Percentiles rank a stretch among this genome's conserved stretches.
Conservation (phyloP, 441 rosid species). For the Dalechampia spathulata region DNA sequence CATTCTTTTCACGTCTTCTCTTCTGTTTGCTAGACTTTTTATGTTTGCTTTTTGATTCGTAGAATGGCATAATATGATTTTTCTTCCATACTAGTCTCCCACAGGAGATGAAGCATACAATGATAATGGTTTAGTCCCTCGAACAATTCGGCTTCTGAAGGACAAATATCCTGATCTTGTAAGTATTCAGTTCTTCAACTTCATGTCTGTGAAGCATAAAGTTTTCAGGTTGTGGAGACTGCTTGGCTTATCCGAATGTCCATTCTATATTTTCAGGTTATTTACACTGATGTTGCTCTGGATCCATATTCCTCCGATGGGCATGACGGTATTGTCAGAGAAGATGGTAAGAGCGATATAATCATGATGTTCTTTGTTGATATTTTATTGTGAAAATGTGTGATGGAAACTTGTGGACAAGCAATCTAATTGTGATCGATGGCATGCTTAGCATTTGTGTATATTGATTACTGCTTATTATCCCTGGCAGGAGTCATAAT, state of each 20-base stretch:
- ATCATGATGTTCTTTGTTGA: neutral
- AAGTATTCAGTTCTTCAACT: constrained; percentile 22
- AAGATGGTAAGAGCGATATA: constrained; percentile 62
- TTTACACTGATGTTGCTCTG: constrained; percentile 94
- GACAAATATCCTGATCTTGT: constrained; percentile 93
- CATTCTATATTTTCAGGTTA: constrained; percentile 38
- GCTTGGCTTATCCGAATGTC: constrained; percentile 1
- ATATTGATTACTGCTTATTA: constrained; percentile 12
- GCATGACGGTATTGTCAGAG: constrained; percentile 94
- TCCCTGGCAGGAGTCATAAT: constrained; percentile 68
- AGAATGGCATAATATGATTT: constrained; percentile 8
- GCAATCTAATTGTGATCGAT: neutral
- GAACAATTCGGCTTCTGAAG: constrained; percentile 81
- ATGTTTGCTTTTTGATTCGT: neutral
- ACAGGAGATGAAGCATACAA: constrained; percentile 92
- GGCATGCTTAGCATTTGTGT: neutral
- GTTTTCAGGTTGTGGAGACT: constrained; percentile 5
- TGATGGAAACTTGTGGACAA: neutral
- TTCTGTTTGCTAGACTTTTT: constrained; percentile 2
- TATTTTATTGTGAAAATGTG: constrained; percentile 1
- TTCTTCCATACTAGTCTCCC: constrained; percentile 43
- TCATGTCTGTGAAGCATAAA: neutral
- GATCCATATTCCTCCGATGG: constrained; percentile 98
- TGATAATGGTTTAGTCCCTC: constrained; percentile 85
- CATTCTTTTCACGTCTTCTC: constrained; percentile 8